A percentile compares a stretch with the other conserved stretches of the same genome.
These are phyloP conservation scores for Phytopythium sindhum DNA, from an alignment of 352 stramenopile genomes.

Conservation along the genomic window DNA sequence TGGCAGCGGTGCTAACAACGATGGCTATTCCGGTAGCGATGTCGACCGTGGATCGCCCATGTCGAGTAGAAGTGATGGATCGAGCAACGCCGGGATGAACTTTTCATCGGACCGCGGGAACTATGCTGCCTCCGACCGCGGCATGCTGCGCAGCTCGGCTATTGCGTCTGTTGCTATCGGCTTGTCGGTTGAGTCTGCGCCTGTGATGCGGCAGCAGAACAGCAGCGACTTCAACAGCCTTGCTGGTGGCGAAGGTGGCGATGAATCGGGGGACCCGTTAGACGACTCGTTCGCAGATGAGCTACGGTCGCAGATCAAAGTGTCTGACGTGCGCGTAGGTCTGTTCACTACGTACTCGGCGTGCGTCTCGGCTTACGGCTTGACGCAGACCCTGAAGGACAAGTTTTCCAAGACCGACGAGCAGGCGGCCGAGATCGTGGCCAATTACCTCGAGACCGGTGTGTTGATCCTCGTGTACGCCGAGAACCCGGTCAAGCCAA, in stretches of 20 bases:
- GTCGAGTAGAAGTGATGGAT: slow-evolving; percentile 39
- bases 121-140: slow-evolving; percentile 10
- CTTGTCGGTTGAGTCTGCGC: slow-evolving; percentile 38
- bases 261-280: slow-evolving; percentile 24
- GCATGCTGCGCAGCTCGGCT: slow-evolving; percentile 50
- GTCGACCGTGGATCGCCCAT: slow-evolving; percentile 34
- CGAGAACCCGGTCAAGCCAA: slow-evolving; percentile 40
- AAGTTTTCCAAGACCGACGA: slow-evolving; percentile 55
- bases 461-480: slow-evolving; percentile 57
- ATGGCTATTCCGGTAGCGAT: slow-evolving; percentile 27
- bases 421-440: slow-evolving; percentile 39
- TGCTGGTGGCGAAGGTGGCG: slow-evolving; percentile 5
- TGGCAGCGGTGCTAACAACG: slow-evolving; percentile 17
- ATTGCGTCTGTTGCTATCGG: slow-evolving; percentile 53
- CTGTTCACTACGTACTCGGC: slow-evolving; percentile 73
- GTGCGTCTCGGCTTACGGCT: slow-evolving; percentile 47
- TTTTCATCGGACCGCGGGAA: slow-evolving; percentile 16
- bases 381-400: slow-evolving; percentile 48
- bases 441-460: slow-evolving; percentile 34
- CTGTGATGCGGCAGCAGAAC: slow-evolving; percentile 25
- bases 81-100: slow-evolving; percentile 40
- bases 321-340: slow-evolving; percentile 58
- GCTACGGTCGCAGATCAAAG: slow-evolving; percentile 46
- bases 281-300: slow-evolving; percentile 68
- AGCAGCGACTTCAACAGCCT: slow-evolving; percentile 40